These are phyloP conservation scores for Dictyostelium capitatum DNA, from an alignment of 78 protist species.

Conservation along the genomic window DNA sequence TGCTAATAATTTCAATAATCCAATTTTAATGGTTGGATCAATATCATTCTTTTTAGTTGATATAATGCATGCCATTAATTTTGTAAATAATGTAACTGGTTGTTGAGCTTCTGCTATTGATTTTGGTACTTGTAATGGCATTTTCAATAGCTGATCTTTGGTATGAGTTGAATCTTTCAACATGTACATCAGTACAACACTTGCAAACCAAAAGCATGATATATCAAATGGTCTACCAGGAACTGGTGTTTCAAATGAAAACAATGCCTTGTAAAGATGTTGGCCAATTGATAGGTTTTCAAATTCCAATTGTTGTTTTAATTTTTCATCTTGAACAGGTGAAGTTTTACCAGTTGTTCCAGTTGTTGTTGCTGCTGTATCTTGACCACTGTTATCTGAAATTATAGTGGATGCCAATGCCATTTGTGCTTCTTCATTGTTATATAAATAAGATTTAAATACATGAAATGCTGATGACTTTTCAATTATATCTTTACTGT, in stretches of 20 bases:
- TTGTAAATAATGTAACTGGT: conserved; percentile 20
- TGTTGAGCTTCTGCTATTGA: background rate
- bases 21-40: conserved; percentile 58
- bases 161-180: conserved; percentile 44
- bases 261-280: conserved; percentile 36
- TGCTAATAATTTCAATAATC: conserved; percentile 44
- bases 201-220: conserved; percentile 38
- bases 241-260: conserved; percentile 38
- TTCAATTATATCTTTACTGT: conserved; percentile 69
- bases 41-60: background rate
- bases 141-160: conserved; percentile 34
- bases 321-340: conserved; percentile 17
- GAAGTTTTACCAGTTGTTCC: background rate
- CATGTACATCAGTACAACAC: conserved; percentile 12
- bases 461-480: conserved; percentile 46
- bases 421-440: conserved; percentile 85
- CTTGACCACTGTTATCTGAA: background rate
- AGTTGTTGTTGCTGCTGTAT: conserved; percentile 8
- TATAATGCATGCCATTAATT: conserved; percentile 16
- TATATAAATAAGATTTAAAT: conserved; percentile 54
- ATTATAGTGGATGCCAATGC: conserved; percentile 73
- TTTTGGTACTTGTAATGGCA: conserved; percentile 48
- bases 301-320: conserved; percentile 3
- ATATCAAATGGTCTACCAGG: conserved; percentile 32
- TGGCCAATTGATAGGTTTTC: conserved; percentile 72